Base-by-base conservation (phyloP, 805 yeast genomes). In the Barnettozyma sucrosica region DNA sequence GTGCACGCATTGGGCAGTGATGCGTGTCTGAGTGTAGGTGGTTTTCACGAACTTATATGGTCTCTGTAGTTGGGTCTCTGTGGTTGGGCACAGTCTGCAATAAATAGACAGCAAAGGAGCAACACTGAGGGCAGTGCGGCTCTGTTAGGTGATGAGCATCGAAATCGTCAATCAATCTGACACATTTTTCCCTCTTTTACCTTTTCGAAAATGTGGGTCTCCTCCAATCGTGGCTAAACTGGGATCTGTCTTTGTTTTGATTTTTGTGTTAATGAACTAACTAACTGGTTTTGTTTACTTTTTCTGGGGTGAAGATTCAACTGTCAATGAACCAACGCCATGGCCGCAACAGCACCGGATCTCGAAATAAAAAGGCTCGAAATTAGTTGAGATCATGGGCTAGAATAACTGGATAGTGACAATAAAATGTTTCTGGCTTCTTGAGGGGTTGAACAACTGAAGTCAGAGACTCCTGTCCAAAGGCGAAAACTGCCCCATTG, bases 1-100 rank as follows among this genome's bases (percentile, higher is more conserved):
- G 52, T 1, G 63, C 52, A 47, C 61, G 56, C 62, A 60, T 60
- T 23, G 7, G 16, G 11, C 16, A 16, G 20, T 33, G 5, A 19
- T 33, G 21, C 18, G 14, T 7, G 20, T 19, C 21, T 34, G 5
- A 3, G 14, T 34, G 21, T 34, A 23, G 36, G n/a, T n/a, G n/a
- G n/a, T n/a, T n/a, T n/a, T n/a, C n/a, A n/a, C n/a, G n/a, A n/a
- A n/a, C n/a, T n/a, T n/a, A n/a, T n/a, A n/a, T n/a, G n/a, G n/a
- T n/a, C n/a, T n/a, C n/a, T 34, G 37, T 16, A 16, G 14, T 8
- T 20, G 19, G 18, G 37, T 19, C 37, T 34, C 5, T 34, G 16
- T 16, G 37, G n/a, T n/a, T n/a, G n/a, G n/a, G n/a, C n/a, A n/a
- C n/a, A n/a, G n/a, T n/a, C n/a, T n/a, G 32, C 32, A 14, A 28